Conservation (phyloP, 768 basidiomycete genomes). For the Rhodocollybia butyracea region DNA sequence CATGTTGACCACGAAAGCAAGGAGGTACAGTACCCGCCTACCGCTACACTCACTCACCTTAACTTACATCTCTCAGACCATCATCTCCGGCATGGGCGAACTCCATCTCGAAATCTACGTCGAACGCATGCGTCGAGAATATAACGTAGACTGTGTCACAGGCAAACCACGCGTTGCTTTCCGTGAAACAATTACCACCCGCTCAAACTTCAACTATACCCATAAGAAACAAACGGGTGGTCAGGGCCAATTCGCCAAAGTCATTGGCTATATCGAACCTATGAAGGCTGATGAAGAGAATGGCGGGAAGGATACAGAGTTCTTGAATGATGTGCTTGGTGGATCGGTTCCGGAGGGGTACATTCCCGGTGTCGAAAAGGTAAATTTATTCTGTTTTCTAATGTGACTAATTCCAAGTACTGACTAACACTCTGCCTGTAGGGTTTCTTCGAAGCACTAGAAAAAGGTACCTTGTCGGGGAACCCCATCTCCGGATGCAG, state of each 20-base stretch:
- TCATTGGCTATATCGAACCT: slow-evolving; percentile 88
- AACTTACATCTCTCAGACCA: slow-evolving; percentile 57
- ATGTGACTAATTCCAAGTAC: no score
- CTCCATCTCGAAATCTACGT: slow-evolving; percentile 98
- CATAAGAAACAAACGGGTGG: slow-evolving; percentile 99
- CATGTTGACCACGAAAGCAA: slow-evolving; percentile 93
- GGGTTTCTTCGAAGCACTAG: slow-evolving; percentile 94
- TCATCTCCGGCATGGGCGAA: slow-evolving; percentile 99
- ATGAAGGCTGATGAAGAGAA: slow-evolving; percentile 52
- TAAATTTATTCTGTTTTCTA: slow-evolving; percentile 20
- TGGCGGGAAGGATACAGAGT: slow-evolving; percentile 69
- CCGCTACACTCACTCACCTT: background rate
- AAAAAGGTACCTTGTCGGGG: slow-evolving; percentile 87
- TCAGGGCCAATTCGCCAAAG: slow-evolving; percentile 93
- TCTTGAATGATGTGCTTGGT: slow-evolving; percentile 88
- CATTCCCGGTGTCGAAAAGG: slow-evolving; percentile 95
- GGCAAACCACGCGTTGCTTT: slow-evolving; percentile 97
- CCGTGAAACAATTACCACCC: slow-evolving; percentile 88
- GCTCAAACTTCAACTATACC: slow-evolving; percentile 81
- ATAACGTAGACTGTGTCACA: slow-evolving; percentile 88
- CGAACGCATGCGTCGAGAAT: slow-evolving; percentile 98
- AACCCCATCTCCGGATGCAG: slow-evolving; percentile 84
- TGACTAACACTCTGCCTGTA: slow-evolving; percentile 23
- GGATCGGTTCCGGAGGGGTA: slow-evolving; percentile 88
- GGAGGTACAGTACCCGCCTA: slow-evolving; percentile 54